Percentiles rank a stretch among this genome's conserved stretches.
phyloP scores from a whole-genome alignment of 768 basidiomycete species.

The Leccinum imitatum region DNA sequence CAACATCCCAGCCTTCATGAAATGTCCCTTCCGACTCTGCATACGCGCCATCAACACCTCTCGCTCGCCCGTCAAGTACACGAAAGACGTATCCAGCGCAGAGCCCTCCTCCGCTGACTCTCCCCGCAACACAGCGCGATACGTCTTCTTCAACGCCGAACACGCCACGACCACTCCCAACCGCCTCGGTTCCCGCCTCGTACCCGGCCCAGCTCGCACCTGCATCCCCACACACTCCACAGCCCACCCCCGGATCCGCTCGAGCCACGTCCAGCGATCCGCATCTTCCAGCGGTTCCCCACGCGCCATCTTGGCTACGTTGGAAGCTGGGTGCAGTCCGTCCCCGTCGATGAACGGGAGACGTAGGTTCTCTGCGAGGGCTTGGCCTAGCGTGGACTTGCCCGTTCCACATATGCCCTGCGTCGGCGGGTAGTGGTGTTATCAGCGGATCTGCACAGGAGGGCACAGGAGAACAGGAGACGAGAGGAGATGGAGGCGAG shows the following conservation, averaged over 20 bases:
- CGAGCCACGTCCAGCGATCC: conserved; percentile 87
- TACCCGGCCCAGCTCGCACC: neutral
- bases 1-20: conserved; percentile 82
- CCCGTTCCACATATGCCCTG: conserved; percentile 73
- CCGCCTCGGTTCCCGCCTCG: neutral
- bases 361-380: conserved; percentile 57
- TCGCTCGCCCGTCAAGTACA: conserved; percentile 67
- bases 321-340: conserved; percentile 75
- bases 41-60: conserved; percentile 63
- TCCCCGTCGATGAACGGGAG: conserved; percentile 89
- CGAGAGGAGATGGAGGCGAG: too few relatives aligned
- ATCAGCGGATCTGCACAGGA: neutral
- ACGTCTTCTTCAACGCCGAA: conserved; percentile 78
- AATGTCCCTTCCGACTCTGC: conserved; percentile 65
- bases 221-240: conserved; percentile 27
- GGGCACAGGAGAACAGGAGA: too few relatives aligned
- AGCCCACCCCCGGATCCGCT: conserved; percentile 63
- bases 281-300: conserved; percentile 76
- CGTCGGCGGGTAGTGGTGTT: neutral
- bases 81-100: conserved; percentile 60
- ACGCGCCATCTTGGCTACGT: conserved; percentile 84
- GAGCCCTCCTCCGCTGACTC: neutral
- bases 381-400: conserved; percentile 66
- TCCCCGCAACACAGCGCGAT: conserved; percentile 79
- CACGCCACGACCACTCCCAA: conserved; percentile 82